phyloP scores from a whole-genome alignment of 106 monocot species.

The Amphibolis antarctica region DNA sequence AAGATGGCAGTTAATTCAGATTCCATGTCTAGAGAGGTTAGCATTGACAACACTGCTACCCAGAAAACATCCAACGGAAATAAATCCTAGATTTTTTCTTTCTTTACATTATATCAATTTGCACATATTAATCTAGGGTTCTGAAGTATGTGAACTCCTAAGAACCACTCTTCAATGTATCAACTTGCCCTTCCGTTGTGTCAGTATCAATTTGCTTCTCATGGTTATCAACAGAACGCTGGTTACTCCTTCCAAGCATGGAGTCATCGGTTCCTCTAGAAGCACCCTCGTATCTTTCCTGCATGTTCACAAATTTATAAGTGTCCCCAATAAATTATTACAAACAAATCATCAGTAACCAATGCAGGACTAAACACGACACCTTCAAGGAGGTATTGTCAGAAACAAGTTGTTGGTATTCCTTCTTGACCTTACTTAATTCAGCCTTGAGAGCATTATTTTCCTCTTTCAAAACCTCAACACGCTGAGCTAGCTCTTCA shows the following conservation, averaged over 20 bases:
- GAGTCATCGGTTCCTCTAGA: background rate
- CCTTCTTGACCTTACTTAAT: slow-evolving; percentile 7
- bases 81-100: slow-evolving; percentile 16
- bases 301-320: background rate
- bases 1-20: slow-evolving; percentile 28
- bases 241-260: slow-evolving; percentile 4
- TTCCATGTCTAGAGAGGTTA: slow-evolving; percentile 26
- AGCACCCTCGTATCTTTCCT: slow-evolving; percentile 10
- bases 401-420: slow-evolving; percentile 19
- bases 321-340: background rate
- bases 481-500: slow-evolving; percentile 68
- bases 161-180: slow-evolving; percentile 1
- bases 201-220: slow-evolving; percentile 2
- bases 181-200: slow-evolving; percentile 4
- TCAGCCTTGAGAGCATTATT: slow-evolving; percentile 51
- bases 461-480: slow-evolving; percentile 54
- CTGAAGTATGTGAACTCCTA: slow-evolving; percentile 6
- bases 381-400: slow-evolving; percentile 23
- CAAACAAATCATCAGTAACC: background rate
- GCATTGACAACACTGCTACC: slow-evolving; percentile 26
- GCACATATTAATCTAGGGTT: slow-evolving; percentile 3
- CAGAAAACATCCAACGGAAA: slow-evolving; percentile 27
- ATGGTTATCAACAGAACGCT: background rate
- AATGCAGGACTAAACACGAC: background rate
- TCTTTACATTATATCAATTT: slow-evolving; percentile 21